These are phyloP conservation scores for Brassica cretica DNA, from an alignment of 345 rosid genomes.

Conservation along the genomic window DNA sequence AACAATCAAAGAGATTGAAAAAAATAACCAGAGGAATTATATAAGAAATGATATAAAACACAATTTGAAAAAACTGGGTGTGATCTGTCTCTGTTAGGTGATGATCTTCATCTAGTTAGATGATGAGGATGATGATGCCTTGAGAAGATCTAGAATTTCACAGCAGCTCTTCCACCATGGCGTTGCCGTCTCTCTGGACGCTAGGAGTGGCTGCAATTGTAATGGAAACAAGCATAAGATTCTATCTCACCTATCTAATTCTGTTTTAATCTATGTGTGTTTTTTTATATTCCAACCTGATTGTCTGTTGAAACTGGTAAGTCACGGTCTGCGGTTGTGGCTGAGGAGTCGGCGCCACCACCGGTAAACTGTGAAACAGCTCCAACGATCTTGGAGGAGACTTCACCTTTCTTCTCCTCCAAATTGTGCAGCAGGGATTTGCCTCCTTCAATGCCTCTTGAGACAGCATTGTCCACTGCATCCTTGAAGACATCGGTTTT, in stretches of 20 bases:
- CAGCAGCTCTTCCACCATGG: slow-evolving; percentile 41
- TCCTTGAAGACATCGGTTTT: slow-evolving; percentile 28
- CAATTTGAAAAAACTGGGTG: background rate
- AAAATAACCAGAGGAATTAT: background rate
- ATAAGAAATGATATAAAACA: slow-evolving; percentile 2
- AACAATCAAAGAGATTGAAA: slow-evolving; percentile 29
- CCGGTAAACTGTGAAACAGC: slow-evolving; percentile 25
- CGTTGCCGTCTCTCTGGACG: slow-evolving; percentile 6
- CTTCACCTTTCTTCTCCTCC: slow-evolving; percentile 40
- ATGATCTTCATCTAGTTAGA: slow-evolving; percentile 14
- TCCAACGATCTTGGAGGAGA: slow-evolving; percentile 32
- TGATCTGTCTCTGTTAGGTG: slow-evolving; percentile 1
- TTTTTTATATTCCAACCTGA: slow-evolving; percentile 21
- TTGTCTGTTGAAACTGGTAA: slow-evolving; percentile 30
- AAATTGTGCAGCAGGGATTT: slow-evolving; percentile 29
- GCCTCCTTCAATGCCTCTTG: slow-evolving; percentile 40
- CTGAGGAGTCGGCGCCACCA: slow-evolving; percentile 20
- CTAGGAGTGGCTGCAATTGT: slow-evolving; percentile 39
- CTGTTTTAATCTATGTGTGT: background rate
- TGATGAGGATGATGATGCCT: slow-evolving; percentile 16
- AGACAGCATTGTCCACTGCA: slow-evolving; percentile 30
- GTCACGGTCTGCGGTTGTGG: slow-evolving; percentile 20
- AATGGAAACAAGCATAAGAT: background rate
- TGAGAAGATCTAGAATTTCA: slow-evolving; percentile 38
- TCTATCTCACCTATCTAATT: background rate